Evolutionary conservation across 2,329 filamentous ascomycete species (phyloP).

Genomic region (Cladosporium cucumerinum): DNA sequence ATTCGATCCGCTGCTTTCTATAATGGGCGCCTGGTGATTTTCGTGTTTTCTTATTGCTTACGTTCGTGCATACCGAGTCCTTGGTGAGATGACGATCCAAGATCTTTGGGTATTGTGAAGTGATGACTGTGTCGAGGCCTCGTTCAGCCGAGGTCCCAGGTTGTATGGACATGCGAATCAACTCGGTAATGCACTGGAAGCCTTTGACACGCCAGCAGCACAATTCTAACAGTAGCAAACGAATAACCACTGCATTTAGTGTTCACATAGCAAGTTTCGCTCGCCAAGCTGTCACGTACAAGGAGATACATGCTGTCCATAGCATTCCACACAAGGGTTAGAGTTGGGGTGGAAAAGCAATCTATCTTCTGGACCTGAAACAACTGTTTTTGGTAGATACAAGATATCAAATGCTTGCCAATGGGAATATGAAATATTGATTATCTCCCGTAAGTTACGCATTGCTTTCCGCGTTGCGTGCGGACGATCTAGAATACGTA

Average conservation of each 20-base stretch:
- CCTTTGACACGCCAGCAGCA: neutral
- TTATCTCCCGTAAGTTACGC: no score
- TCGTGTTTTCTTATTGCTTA: neutral
- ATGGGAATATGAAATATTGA: neutral
- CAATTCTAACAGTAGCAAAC: neutral
- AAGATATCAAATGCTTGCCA: neutral
- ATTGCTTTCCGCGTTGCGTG: no score
- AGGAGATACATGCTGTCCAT: neutral
- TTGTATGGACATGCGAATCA: neutral
- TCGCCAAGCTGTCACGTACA: neutral
- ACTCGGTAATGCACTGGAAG: neutral
- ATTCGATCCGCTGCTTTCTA: neutral
- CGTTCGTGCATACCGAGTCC: neutral
- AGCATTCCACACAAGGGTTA: neutral
- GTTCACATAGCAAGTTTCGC: neutral
- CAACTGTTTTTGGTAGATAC: no score
- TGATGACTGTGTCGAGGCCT: neutral
- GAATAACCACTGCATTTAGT: neutral
- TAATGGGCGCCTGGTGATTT: neutral
- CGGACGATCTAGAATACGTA: neutral
- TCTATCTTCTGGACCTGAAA: no score
- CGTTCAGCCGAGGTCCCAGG: neutral
- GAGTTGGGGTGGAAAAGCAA: neutral
- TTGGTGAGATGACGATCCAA: neutral
- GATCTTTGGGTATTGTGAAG: neutral